Evolutionary conservation across 768 basidiomycete genomes (phyloP).

Genomic region (Pulveroboletus sp.): DNA sequence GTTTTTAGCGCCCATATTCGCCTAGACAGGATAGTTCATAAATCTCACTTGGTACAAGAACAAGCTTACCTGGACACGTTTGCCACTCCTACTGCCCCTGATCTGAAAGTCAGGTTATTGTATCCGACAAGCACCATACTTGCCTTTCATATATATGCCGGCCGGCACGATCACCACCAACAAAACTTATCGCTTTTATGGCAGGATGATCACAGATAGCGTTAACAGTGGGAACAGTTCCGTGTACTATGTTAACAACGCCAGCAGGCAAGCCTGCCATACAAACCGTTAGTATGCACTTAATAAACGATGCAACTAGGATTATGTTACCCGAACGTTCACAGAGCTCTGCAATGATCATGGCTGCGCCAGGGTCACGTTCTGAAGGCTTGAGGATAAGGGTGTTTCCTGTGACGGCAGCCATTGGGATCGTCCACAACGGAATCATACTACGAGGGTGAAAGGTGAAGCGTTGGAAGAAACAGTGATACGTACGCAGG

Average conservation of each 20-base stretch:
- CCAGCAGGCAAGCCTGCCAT: conserved; percentile 69
- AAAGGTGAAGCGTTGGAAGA: neutral
- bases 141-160: conserved; percentile 89
- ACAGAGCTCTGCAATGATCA: conserved; percentile 96
- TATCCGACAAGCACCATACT: conserved; percentile 2
- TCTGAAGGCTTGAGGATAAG: conserved; percentile 94
- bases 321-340: conserved; percentile 61
- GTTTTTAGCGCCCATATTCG: conserved; percentile 95
- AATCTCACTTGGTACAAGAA: neutral
- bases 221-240: conserved; percentile 85
- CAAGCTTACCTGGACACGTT: conserved; percentile 70
- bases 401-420: conserved; percentile 87
- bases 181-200: conserved; percentile 95
- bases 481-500: conserved; percentile 56
- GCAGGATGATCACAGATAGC: conserved; percentile 87
- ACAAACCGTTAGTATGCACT: neutral
- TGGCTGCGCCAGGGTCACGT: conserved; percentile 93
- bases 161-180: conserved; percentile 90
- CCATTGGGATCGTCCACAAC: conserved; percentile 92
- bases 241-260: conserved; percentile 90
- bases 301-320: neutral
- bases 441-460: conserved; percentile 76
- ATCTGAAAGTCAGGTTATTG: conserved; percentile 9
- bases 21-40: conserved; percentile 30
- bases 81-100: conserved; percentile 81